Percentiles rank a stretch among this genome's conserved stretches.
phyloP scores from a whole-genome alignment of 2,329 filamentous ascomycete genomes.

The Fusarium succisae region DNA sequence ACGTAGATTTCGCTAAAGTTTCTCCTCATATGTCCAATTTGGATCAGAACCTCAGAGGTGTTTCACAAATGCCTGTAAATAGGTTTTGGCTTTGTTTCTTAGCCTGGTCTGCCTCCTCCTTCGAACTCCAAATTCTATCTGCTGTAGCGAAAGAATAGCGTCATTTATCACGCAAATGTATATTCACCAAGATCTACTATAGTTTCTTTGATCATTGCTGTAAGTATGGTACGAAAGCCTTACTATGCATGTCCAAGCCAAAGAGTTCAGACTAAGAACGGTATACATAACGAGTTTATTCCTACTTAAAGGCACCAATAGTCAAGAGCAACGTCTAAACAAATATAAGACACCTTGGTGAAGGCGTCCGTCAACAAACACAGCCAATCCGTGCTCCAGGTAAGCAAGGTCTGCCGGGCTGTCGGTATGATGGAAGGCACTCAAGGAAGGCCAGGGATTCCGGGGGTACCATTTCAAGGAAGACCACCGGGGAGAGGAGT shows the following conservation, averaged over 20 bases:
- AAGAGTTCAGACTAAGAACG: too few relatives aligned
- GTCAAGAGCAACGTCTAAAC: fast-evolving
- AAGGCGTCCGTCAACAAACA: fast-evolving
- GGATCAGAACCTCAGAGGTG: fast-evolving
- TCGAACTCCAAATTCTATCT: fast-evolving
- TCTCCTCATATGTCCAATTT: neutral
- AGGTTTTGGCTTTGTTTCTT: neutral
- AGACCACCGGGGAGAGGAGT: neutral
- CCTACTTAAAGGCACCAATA: fast-evolving
- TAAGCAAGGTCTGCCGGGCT: fast-evolving
- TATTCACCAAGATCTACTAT: neutral
- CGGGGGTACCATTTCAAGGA: neutral
- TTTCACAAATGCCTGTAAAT: neutral
- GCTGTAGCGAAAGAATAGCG: fast-evolving
- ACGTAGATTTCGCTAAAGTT: too few relatives aligned
- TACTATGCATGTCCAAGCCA: fast-evolving
- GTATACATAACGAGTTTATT: neutral
- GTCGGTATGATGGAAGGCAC: fast-evolving
- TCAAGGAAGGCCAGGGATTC: neutral
- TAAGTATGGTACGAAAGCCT: neutral
- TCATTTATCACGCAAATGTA: fast-evolving
- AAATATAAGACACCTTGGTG: fast-evolving
- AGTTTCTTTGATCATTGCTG: neutral
- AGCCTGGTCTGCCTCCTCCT: neutral
- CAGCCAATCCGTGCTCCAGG: fast-evolving